Base-by-base conservation (phyloP, 75 land plant species). In the Sequoia sempervirens region DNA sequence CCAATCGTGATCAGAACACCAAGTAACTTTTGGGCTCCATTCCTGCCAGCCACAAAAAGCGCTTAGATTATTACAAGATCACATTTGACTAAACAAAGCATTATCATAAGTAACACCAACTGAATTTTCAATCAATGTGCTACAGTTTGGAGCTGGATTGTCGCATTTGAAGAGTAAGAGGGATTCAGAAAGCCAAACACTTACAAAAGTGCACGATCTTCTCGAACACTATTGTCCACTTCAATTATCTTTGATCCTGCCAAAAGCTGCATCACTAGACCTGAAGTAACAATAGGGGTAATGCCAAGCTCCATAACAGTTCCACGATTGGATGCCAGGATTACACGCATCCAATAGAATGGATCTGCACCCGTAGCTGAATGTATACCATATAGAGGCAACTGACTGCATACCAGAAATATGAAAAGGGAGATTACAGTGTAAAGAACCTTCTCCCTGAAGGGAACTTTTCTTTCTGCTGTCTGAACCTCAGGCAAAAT, bases 1-100 rank as follows among this genome's bases (percentile, higher is more conserved):
- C 96, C 95, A 76, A 95, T 90, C 30, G 96, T 94, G 83, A 95
- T 95, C 84, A 95, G 52, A 53, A 95, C 91, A 28, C 96, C 96
- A 45, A 95, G 81, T 73, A 95, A 88, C 85, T 95, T 95, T 46
- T 95, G 95, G 41, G 96, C 96, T 80, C 95, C 96, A 85, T 95
- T 95, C 82, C 92, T 91, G 50, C 83, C 61, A 56, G 20, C 61
- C 23, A 83, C 2, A 68, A 30, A 7, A 68, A 2, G 11, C 72
- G n/a, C 30, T n/a, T 11, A 68, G 8, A 11, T 68, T 68, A 68
- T 10, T n/a, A 68, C 30, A n/a, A 68, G 32, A 8, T 30, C 72
- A 68, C 13, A 9, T n/a, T 47, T 68, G 5, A n/a, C 11, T 30
- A 26, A 68, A n/a, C 32, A 68, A 30, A 8, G 28, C 72, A 68